Evolutionary conservation across 202 grass and related monocot genomes (phyloP).

Genomic region (Digitaria exilis): DNA sequence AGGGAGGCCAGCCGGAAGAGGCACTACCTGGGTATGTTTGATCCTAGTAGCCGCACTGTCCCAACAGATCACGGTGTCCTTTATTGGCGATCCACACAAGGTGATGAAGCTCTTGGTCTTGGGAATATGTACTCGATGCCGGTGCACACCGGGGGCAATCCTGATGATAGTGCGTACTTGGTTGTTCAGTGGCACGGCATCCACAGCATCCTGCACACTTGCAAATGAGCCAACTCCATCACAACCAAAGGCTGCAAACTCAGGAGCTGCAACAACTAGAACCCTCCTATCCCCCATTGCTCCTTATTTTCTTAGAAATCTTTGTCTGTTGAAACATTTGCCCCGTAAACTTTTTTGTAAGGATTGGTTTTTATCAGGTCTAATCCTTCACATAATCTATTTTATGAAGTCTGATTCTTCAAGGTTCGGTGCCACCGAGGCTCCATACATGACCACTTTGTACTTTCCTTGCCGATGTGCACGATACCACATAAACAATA

Average conservation of each 20-base stretch:
- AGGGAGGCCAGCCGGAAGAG: background rate
- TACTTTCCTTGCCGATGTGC: background rate
- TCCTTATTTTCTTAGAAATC: background rate
- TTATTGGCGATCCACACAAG: slow-evolving; percentile 39
- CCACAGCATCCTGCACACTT: background rate
- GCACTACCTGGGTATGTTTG: slow-evolving; percentile 72
- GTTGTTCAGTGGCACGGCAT: background rate
- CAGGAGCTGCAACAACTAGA: background rate
- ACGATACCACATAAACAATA: background rate
- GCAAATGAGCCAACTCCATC: slow-evolving; percentile 23
- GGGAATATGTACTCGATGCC: background rate
- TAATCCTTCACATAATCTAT: background rate
- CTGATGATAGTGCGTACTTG: background rate
- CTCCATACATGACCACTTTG: background rate
- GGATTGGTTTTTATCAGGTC: background rate
- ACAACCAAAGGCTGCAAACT: background rate
- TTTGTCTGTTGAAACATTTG: background rate
- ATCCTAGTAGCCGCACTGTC: slow-evolving; percentile 70
- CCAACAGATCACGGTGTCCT: slow-evolving; percentile 75
- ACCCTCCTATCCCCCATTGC: slow-evolving; percentile 13
- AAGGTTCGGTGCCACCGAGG: background rate
- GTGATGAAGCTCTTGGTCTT: slow-evolving; percentile 92
- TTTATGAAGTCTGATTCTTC: background rate
- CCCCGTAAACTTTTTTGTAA: background rate
- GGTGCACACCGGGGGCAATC: slow-evolving; percentile 14